Conservation (phyloP, 2,329 filamentous ascomycete species). For the Penicillium hordei region DNA sequence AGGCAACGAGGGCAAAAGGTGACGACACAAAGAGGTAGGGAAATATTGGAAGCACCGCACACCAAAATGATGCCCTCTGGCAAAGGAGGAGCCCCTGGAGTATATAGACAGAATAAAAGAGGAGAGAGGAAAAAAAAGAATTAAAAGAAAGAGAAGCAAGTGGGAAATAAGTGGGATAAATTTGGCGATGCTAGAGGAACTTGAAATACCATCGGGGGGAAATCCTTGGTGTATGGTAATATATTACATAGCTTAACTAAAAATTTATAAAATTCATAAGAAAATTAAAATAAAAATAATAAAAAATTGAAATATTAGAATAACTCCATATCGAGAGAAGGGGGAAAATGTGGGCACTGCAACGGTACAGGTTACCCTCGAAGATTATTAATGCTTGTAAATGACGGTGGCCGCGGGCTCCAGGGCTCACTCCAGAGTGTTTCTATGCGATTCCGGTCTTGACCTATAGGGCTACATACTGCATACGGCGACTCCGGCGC, state of each 20-base stretch:
- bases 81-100: background rate
- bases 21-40: slow-evolving; percentile 15
- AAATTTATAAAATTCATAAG: background rate
- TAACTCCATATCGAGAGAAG: background rate
- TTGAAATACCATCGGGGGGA: slow-evolving; percentile 20
- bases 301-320: background rate
- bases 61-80: background rate
- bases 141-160: slow-evolving; percentile 8
- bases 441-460: slow-evolving; percentile 2
- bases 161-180: slow-evolving; percentile 22
- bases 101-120: slow-evolving; percentile 8
- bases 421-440: background rate
- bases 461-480: slow-evolving; percentile 12
- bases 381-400: slow-evolving; percentile 6
- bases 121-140: background rate
- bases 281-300: background rate
- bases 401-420: background rate
- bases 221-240: slow-evolving; percentile 8
- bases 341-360: slow-evolving; percentile 13
- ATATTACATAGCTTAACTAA: background rate
- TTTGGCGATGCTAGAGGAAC: slow-evolving; percentile 23
- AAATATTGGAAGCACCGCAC: background rate
- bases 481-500: slow-evolving; percentile 9
- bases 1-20: slow-evolving; percentile 17
- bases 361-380: slow-evolving; percentile 6